Evolutionary conservation across 345 rosid genomes (phyloP).

Genomic region (Sonneratia caseolaris): DNA sequence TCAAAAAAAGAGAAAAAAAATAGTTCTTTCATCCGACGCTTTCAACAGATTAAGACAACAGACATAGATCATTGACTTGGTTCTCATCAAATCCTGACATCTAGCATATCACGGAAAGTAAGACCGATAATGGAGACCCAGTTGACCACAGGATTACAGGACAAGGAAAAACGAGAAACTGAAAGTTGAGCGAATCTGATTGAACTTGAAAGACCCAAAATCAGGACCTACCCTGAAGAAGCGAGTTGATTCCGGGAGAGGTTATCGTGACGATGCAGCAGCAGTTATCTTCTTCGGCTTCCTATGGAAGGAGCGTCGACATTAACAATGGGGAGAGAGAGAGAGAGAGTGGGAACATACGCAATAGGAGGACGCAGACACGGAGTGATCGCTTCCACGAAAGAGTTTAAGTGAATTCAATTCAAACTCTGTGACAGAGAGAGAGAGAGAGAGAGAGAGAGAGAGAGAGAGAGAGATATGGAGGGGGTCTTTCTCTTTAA

Average conservation of each 20-base stretch:
- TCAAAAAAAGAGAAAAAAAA: neutral
- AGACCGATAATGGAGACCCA: neutral
- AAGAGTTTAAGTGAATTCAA: neutral
- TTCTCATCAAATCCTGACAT: neutral
- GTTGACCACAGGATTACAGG: neutral
- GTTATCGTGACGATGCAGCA: neutral
- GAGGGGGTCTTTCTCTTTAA: too few species aligned
- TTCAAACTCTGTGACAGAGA: neutral
- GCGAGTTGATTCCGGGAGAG: neutral
- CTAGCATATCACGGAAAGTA: neutral
- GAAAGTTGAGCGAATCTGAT: neutral
- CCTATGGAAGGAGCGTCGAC: neutral
- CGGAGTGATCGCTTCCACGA: slow-evolving; percentile 3
- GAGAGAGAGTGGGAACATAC: neutral
- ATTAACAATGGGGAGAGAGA: neutral
- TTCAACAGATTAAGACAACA: neutral
- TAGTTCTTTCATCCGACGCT: neutral
- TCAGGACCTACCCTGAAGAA: neutral
- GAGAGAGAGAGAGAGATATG: neutral
- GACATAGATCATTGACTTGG: neutral
- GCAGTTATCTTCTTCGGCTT: neutral
- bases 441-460: neutral
- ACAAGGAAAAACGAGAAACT: neutral
- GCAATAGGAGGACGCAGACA: neutral
- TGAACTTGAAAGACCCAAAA: slow-evolving; percentile 1